These are phyloP conservation scores for Neurospora sp. DNA, from an alignment of 495 filamentous ascomycete species.

Conservation along the genomic window DNA sequence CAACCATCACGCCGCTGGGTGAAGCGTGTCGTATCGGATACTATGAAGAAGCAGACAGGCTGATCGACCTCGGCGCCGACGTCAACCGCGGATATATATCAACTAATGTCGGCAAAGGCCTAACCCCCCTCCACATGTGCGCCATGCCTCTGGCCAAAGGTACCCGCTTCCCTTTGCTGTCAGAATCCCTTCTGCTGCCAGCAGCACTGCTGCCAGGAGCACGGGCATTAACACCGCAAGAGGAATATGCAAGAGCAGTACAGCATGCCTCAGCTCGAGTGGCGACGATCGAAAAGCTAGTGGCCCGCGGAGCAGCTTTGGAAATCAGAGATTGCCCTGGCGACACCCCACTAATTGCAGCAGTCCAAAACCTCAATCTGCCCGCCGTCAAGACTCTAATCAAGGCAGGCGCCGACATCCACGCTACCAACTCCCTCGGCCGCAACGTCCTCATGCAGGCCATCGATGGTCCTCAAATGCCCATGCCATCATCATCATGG, in stretches of 20 bases:
- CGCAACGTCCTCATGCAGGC: slow-evolving; percentile 9
- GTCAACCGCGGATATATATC: slow-evolving; percentile 16
- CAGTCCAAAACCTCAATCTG: slow-evolving; percentile 13
- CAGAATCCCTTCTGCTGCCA: too few species aligned
- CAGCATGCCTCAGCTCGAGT: neutral
- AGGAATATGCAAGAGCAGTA: neutral
- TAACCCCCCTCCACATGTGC: slow-evolving; percentile 23
- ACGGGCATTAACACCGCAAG: too few species aligned
- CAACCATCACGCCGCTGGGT: slow-evolving; percentile 24
- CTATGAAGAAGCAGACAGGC: slow-evolving; percentile 20
- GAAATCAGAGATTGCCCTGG: slow-evolving; percentile 18
- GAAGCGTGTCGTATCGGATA: slow-evolving; percentile 26
- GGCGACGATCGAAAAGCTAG: slow-evolving; percentile 21
- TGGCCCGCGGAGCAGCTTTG: slow-evolving; percentile 19
- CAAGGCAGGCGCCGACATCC: slow-evolving; percentile 10
- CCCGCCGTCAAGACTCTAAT: slow-evolving; percentile 14
- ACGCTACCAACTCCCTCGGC: slow-evolving; percentile 9
- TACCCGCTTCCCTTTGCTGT: neutral
- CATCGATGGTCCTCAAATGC: slow-evolving; percentile 12
- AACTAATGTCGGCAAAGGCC: slow-evolving; percentile 4
- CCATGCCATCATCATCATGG: neutral
- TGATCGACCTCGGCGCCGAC: slow-evolving; percentile 27
- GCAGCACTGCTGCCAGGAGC: too few species aligned
- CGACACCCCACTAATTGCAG: slow-evolving; percentile 22
- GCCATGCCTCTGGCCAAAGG: slow-evolving; percentile 19